Base-by-base conservation (phyloP, 176 grass and related monocot genomes). In the Tillandsia leiboldiana region DNA sequence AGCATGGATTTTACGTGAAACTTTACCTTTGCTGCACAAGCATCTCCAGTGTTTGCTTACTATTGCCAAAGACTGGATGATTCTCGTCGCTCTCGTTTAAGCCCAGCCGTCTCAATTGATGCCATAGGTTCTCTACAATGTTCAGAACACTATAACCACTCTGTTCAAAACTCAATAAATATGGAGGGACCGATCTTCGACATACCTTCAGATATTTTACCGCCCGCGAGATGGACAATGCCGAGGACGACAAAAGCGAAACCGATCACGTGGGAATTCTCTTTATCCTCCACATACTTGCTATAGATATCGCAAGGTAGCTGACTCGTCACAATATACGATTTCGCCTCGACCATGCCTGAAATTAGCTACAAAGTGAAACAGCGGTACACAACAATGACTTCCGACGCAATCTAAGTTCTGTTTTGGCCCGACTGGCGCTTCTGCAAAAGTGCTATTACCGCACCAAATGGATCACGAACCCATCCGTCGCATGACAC, bases 11-110 rank as follows among this genome's bases (percentile, higher is more conserved):
- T 3, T 15, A 13, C 29, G 63, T 64, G 17, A 17, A 63, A 54
- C 12, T 13, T 13, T 83, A 92, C 93, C 93, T 90, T 83, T 92
- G 84, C 71, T 90, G 83, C 65, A 97, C 84, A 42, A 97, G 86
- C 56, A 73, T 83, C 76, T 97, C 89, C 23, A 92, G 81, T 10
- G 77, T 72, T 74, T 90, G 89, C 82, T 92, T 97, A 64, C 73
- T 89, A 63, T 89, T 89, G 24, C 92, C 86, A 71, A 92, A 74
- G 69, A 72, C 20, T 10, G 77, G 33, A 62, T 96, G 70, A 20
- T 81, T 78, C 62, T 87, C 85, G 13, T 91, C 88, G 12, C 49
- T 77, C 72, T 96, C 88, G 11, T 79, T 85, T 70, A 96, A 67
- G 14, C 88, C 88, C 70, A 96, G 12, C 2, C 85, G 82, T 72